Evolutionary conservation across 2,329 filamentous ascomycete species (phyloP), one percentile per base, ranked within the genome.

Genomic region (Pleoardoris graminearum): DNA sequence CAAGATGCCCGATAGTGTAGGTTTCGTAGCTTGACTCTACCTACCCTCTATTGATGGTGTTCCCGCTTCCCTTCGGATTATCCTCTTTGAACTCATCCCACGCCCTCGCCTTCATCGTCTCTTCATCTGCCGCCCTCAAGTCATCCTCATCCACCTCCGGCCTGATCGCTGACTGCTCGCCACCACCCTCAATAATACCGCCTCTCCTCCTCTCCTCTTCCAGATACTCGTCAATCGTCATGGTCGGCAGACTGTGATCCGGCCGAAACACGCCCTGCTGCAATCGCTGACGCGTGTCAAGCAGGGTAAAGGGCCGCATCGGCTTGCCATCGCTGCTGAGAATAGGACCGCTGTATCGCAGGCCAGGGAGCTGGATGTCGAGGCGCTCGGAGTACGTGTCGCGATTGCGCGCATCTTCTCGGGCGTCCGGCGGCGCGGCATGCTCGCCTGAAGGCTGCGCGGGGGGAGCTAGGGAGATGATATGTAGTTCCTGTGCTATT

Each of bases 171-270:
- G 86, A 89, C 59, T 87, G 84, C 65, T 89, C 89, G 16, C 92
- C 92, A 25, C 91, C 91, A 30, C 92, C 94, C 68, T 97, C 89
- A 50, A 97, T 90, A 53, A 99, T 92, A 17, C 90, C 90, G 14
- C 94, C 94, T 57, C 89, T 80, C 60, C 84, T 82, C 67, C 83
- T 83, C 77, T 97, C 94, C 74, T 97, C 93, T 47, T 95, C 94
- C 14, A 99, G 79, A 68, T 97, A 99, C 76, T 99, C 94, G 63
- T 99, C 94, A 56, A 99, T 97, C 1, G 85, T 90, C 94, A 99
- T 97, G 3, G 94, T 97, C 0, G 94, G 94, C 53, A 99, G 77
- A 74, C 90, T 97, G 71, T 99, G 94, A 7, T 94, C 91, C 0
- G 91, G 85, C 50, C 90, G 83, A 75, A 99, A 99, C 0, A 99